phyloP scores from a whole-genome alignment of 495 filamentous ascomycete species.

The Talaromyces liani region DNA sequence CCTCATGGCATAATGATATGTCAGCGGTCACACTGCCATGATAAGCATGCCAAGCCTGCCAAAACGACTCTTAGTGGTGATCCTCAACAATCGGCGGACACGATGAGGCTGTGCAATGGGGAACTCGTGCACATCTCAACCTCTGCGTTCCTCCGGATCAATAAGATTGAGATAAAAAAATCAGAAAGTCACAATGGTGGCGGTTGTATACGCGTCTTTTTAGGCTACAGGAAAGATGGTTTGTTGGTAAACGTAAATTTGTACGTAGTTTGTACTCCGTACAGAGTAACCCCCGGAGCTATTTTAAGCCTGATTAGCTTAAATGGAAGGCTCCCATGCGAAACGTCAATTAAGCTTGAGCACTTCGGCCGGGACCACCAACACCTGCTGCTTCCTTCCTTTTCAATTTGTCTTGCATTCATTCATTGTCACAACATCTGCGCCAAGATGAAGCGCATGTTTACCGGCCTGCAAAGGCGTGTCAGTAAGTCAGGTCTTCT shows the following conservation, averaged over 20 bases:
- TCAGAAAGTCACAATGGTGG: neutral
- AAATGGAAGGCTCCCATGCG: neutral
- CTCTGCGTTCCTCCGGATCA: neutral
- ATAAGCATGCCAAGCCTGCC: constrained; percentile 1
- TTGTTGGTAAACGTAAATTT: neutral
- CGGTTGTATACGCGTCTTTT: neutral
- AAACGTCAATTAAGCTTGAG: neutral
- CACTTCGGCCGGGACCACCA: neutral
- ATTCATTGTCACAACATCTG: neutral
- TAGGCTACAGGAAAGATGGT: neutral
- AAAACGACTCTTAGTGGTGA: neutral
- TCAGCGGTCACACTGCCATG: neutral
- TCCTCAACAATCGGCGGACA: neutral
- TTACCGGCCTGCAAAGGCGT: constrained; percentile 27
- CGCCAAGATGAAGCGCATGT: constrained; percentile 34
- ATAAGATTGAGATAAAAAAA: neutral
- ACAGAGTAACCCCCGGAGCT: neutral
- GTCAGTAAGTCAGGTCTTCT: constrained; percentile 13
- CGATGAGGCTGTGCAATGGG: constrained; percentile 3
- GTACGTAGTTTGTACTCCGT: neutral
- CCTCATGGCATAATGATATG: too few relatives aligned
- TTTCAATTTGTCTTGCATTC: neutral
- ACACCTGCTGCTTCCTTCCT: neutral
- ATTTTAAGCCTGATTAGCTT: neutral
- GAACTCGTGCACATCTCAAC: neutral